Evolutionary conservation across 345 rosid genomes (phyloP).

Genomic region (Linum lewisii): DNA sequence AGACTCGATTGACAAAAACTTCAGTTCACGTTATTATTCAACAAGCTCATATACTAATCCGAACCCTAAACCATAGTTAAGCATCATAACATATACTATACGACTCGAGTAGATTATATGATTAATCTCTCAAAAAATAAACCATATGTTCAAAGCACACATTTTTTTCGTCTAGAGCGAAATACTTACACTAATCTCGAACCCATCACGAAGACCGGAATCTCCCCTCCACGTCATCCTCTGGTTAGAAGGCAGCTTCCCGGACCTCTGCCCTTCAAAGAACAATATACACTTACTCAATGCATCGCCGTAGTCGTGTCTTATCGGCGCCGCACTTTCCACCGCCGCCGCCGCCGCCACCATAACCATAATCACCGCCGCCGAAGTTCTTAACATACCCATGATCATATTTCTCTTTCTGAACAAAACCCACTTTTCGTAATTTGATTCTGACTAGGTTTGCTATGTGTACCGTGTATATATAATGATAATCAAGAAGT

Average conservation of each 20-base stretch:
- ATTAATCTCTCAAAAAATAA: too few species aligned
- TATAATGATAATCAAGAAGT: too few species aligned
- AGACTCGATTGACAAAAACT: too few species aligned
- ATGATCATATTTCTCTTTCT: neutral
- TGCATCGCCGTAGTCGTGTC: conserved; percentile 19
- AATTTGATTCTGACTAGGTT: neutral
- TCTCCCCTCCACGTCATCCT: conserved; percentile 21
- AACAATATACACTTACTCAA: conserved; percentile 20
- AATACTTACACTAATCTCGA: conserved; percentile 15
- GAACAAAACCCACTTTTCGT: neutral
- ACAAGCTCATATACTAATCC: too few species aligned
- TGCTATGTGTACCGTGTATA: too few species aligned
- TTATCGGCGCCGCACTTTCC: neutral
- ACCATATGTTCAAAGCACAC: too few species aligned
- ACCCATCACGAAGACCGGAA: conserved; percentile 18
- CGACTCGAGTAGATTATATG: too few species aligned
- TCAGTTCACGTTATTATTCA: too few species aligned
- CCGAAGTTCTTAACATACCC: conserved; percentile 3
- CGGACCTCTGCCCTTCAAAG: conserved; percentile 24
- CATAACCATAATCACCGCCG: neutral
- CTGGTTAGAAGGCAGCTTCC: conserved; percentile 17
- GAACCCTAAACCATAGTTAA: too few species aligned
- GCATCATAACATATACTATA: too few species aligned
- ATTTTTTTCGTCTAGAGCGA: too few species aligned
- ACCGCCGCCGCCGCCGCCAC: neutral